Evolutionary conservation across 306 rosid genomes (phyloP).

Genomic region (Begonia masoniana): DNA sequence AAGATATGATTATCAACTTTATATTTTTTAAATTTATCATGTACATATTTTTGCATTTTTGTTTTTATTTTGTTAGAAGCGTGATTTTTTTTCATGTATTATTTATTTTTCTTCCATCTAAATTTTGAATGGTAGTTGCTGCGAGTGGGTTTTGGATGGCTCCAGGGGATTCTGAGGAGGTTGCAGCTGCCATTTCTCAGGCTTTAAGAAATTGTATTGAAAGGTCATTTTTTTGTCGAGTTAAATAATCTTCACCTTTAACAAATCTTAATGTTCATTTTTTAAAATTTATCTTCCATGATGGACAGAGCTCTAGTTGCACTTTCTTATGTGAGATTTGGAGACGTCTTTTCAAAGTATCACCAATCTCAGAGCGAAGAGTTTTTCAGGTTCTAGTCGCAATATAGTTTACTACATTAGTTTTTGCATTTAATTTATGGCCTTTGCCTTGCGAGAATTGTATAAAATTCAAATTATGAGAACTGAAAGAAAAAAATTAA

Average conservation of each 20-base stretch:
- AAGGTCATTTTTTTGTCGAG: conserved; percentile 33
- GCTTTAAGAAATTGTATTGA: conserved; percentile 79
- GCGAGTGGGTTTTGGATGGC: conserved; percentile 88
- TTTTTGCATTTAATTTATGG: no score
- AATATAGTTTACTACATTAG: no score
- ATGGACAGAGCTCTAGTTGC: conserved; percentile 59
- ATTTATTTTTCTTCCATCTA: conserved; percentile 1
- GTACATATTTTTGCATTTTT: no score
- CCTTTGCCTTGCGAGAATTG: no score
- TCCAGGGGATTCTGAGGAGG: conserved; percentile 98
- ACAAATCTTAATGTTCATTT: conserved; percentile 6
- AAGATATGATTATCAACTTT: no score
- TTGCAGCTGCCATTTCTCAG: conserved; percentile 90
- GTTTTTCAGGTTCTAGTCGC: conserved; percentile 41
- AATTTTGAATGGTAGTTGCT: conserved; percentile 45
- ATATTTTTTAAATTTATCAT: no score
- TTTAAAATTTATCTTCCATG: conserved; percentile 17
- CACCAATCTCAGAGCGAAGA: conserved; percentile 67
- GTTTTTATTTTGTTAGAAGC: no score
- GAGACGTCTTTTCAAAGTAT: conserved; percentile 85
- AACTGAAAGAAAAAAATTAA: no score
- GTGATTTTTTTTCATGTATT: no score
- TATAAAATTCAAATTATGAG: no score
- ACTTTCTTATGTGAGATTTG: conserved; percentile 78
- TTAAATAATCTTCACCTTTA: no score